Evolutionary conservation across 352 stramenopile genomes (phyloP).

Genomic region (Phytophthora ramorum): DNA sequence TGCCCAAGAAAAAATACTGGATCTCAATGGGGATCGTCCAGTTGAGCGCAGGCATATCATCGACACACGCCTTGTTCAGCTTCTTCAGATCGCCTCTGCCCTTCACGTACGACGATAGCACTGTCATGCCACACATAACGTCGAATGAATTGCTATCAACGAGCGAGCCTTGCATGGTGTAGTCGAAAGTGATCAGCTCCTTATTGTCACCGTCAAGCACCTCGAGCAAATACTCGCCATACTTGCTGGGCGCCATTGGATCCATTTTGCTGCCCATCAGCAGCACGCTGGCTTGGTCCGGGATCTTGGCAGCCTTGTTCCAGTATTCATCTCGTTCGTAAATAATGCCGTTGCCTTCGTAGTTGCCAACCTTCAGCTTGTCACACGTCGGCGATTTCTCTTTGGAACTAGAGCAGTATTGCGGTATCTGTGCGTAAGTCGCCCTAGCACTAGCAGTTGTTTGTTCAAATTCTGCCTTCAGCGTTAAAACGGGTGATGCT

Average conservation of each 20-base stretch:
- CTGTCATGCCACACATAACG: conserved; percentile 38
- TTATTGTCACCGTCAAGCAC: conserved; percentile 38
- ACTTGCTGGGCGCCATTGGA: conserved; percentile 45
- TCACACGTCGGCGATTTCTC: conserved; percentile 36
- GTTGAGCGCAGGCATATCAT: conserved; percentile 24
- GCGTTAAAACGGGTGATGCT: conserved; percentile 1
- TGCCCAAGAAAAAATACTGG: conserved; percentile 29
- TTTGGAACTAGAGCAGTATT: conserved; percentile 56
- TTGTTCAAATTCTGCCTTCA: conserved; percentile 13
- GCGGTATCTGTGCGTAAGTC: conserved; percentile 11
- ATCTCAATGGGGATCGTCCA: conserved; percentile 18
- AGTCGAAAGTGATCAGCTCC: conserved; percentile 46
- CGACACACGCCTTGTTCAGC: conserved; percentile 47
- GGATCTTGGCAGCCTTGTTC: conserved; percentile 36
- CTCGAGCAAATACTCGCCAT: conserved; percentile 36
- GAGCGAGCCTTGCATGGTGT: conserved; percentile 33
- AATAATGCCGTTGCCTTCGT: conserved; percentile 5
- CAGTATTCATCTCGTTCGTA: conserved; percentile 44
- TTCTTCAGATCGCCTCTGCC: conserved; percentile 29
- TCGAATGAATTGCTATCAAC: conserved; percentile 12
- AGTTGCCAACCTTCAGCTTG: conserved; percentile 10
- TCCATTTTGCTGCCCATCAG: conserved; percentile 47
- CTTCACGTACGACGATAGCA: conserved; percentile 46
- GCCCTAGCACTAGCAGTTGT: conserved; percentile 13
- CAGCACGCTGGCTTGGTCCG: conserved; percentile 34